Percentiles rank a stretch among this genome's conserved stretches.
phyloP scores from a whole-genome alignment of 2,329 filamentous ascomycete species.

The Ophiocordyceps camponoti-leonardi region DNA sequence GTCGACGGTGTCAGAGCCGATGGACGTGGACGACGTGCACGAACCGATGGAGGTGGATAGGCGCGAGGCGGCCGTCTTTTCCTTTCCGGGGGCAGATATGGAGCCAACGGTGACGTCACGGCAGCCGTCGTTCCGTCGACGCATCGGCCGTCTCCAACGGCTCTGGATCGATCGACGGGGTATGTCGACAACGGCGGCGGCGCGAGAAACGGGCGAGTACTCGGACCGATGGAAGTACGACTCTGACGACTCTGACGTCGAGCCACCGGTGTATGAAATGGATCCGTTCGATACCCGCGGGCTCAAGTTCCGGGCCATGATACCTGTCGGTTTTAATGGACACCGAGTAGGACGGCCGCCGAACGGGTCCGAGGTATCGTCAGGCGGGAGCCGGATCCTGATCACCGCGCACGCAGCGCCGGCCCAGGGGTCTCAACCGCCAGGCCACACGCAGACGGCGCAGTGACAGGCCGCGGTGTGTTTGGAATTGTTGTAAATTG shows the following conservation, averaged over 20 bases:
- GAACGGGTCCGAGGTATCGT: conserved; percentile 9
- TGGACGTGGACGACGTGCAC: conserved; percentile 35
- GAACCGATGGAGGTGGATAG: conserved; percentile 24
- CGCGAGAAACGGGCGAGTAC: conserved; percentile 25
- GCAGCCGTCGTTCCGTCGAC: conserved; percentile 59
- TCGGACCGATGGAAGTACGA: conserved; percentile 74
- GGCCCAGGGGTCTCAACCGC: conserved; percentile 2
- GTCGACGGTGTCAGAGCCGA: conserved; percentile 34
- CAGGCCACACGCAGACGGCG: conserved; percentile 9
- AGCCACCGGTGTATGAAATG: conserved; percentile 55
- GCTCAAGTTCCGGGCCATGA: conserved; percentile 42
- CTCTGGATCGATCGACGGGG: conserved; percentile 77
- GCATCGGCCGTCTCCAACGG: conserved; percentile 69
- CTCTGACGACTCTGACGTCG: conserved; percentile 71
- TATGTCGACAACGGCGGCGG: conserved; percentile 31
- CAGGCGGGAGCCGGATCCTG: conserved; percentile 9
- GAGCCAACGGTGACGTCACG: conserved; percentile 21
- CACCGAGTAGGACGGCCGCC: conserved; percentile 20
- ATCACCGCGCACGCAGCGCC: conserved; percentile 8
- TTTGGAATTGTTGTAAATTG: not conserved
- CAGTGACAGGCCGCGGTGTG: conserved; percentile 4
- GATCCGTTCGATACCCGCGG: conserved; percentile 50
- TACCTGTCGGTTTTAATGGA: conserved; percentile 29
- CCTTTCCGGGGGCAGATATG: conserved; percentile 22
- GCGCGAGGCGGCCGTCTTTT: conserved; percentile 19